Evolutionary conservation across 2,329 filamentous ascomycete genomes (phyloP).

Genomic region (Metarhizium rileyi): DNA sequence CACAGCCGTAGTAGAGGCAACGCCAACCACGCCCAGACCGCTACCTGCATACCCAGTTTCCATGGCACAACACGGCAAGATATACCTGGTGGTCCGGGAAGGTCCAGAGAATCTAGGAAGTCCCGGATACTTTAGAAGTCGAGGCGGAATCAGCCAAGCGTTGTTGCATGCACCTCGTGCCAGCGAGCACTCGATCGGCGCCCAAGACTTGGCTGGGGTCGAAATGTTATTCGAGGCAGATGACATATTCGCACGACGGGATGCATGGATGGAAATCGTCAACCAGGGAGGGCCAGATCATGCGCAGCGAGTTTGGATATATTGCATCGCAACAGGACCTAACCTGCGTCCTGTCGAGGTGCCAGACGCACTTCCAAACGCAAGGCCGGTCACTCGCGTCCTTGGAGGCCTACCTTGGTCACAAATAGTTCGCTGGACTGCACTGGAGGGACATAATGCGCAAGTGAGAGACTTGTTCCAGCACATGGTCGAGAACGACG

Average conservation of each 20-base stretch:
- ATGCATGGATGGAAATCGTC: background rate
- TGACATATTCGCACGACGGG: too few relatives aligned
- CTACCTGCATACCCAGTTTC: background rate
- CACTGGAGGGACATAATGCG: background rate
- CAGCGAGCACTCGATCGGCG: background rate
- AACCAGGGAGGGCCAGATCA: background rate
- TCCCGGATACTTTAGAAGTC: background rate
- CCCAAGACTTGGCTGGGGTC: background rate
- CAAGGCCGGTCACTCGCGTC: too few relatives aligned
- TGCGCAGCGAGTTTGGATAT: background rate
- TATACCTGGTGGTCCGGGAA: background rate
- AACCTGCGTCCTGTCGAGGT: background rate
- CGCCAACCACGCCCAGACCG: background rate
- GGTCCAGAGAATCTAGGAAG: background rate
- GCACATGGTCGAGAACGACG: background rate
- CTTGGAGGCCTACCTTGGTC: background rate
- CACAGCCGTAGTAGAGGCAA: background rate
- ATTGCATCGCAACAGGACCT: background rate
- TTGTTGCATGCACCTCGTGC: background rate
- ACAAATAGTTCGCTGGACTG: background rate
- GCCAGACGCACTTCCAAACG: background rate
- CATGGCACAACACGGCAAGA: background rate
- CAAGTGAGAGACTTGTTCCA: background rate
- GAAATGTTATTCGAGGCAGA: fast-evolving
- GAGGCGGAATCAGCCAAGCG: background rate